Conservation (phyloP, 371 early-diverging fungal genomes). For the Capniomyces stellatus region DNA sequence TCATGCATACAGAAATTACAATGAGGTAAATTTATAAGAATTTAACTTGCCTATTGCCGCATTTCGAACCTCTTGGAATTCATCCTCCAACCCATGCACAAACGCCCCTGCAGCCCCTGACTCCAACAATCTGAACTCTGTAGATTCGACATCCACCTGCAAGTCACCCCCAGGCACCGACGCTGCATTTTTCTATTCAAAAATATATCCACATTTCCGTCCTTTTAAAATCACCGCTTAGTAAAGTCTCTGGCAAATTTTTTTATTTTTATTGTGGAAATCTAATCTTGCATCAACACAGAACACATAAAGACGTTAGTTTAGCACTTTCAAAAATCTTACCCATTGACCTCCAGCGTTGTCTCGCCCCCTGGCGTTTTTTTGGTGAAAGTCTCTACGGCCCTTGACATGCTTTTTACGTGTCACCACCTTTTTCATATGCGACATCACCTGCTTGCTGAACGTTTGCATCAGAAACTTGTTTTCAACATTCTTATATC, state of each 20-base stretch:
- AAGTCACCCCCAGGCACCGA: not conserved
- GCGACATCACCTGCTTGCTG: slow-evolving; percentile 59
- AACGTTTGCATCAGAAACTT: slow-evolving; percentile 45
- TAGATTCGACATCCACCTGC: slow-evolving; percentile 39
- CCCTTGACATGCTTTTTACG: slow-evolving; percentile 5
- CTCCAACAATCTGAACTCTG: slow-evolving; percentile 41
- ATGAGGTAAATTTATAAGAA: no score
- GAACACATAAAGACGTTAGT: no score
- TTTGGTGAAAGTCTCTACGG: not conserved
- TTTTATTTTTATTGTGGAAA: no score
- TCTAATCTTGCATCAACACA: no score
- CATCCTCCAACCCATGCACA: slow-evolving; percentile 83
- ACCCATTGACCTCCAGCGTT: no score
- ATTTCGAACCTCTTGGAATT: slow-evolving; percentile 66
- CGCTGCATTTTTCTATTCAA: slow-evolving; percentile 1
- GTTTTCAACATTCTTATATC: slow-evolving; percentile 36
- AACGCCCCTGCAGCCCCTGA: slow-evolving; percentile 74
- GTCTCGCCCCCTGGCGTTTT: not conserved
- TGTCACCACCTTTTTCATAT: slow-evolving; percentile 17
- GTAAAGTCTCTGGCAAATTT: no score
- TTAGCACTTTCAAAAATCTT: no score
- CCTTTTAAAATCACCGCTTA: no score
- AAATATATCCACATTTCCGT: no score
- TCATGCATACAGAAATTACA: no score
- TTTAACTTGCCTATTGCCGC: slow-evolving; percentile 36